Evolutionary conservation across 768 basidiomycete species (phyloP).

Genomic region (Amanita pseudoporphyria): DNA sequence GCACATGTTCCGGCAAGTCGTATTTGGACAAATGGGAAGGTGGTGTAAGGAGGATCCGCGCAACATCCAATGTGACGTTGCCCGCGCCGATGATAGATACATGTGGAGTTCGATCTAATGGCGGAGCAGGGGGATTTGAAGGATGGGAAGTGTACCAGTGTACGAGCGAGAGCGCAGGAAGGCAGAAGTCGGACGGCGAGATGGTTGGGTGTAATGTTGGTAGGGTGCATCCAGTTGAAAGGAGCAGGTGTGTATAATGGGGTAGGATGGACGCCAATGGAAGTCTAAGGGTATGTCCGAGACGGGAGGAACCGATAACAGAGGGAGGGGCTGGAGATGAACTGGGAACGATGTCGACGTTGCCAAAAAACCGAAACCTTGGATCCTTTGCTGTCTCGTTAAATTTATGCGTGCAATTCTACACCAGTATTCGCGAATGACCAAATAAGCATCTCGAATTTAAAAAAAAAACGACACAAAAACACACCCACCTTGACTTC

Average conservation of each 20-base stretch:
- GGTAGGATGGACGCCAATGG: constrained; percentile 51
- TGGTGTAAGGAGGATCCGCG: constrained; percentile 77
- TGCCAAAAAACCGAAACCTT: constrained; percentile 86
- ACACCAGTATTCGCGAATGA: too few relatives aligned
- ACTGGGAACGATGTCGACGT: constrained; percentile 53
- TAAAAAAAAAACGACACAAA: constrained; percentile 1
- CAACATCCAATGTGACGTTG: constrained; percentile 90
- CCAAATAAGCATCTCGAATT: constrained; percentile 1
- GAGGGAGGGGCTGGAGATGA: constrained; percentile 9
- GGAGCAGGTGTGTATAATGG: constrained; percentile 78
- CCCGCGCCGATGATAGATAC: constrained; percentile 89
- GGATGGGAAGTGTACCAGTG: constrained; percentile 98
- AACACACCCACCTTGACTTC: constrained; percentile 76
- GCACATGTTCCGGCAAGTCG: constrained; percentile 70
- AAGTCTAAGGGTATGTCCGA: constrained; percentile 46
- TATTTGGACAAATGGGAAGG: constrained; percentile 52
- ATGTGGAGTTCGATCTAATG: constrained; percentile 56
- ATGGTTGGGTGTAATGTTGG: constrained; percentile 49
- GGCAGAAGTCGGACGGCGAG: constrained; percentile 33
- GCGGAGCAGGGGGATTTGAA: constrained; percentile 44
- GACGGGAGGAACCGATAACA: neutral
- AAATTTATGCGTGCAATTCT: constrained; percentile 98
- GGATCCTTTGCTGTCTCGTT: constrained; percentile 71
- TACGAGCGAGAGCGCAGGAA: constrained; percentile 76
- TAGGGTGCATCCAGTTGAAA: constrained; percentile 78